Evolutionary conservation across 169 alveolate species (phyloP), one percentile per base, ranked within the genome.

Genomic region (Plasmodium inui): DNA sequence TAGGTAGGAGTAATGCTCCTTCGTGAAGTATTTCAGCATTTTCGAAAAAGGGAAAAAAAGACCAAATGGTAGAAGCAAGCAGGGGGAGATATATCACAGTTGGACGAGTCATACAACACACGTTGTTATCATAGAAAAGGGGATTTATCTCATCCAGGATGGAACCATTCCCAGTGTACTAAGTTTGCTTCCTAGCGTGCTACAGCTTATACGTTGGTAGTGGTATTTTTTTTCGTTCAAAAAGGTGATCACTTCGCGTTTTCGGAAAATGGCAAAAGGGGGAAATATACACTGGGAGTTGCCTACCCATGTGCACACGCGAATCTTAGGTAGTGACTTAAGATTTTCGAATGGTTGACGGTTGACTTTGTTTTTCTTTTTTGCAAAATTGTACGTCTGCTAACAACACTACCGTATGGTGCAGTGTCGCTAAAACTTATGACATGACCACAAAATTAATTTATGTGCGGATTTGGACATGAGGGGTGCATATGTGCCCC

Each of bases 1-100:
- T 30, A 89, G 61, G 50, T 70, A 61, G 14, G 94, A 89, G 26
- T 44, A 71, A 22, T 71, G 26, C 22, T 89, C 94, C 14, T 89
- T 89, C 76, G 71, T 79, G 39, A 89, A 89, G 19, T 89, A 81
- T 81, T 89, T 89, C 71, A 67, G 26, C 91, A 76, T 76, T n/a
- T 76, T 76, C 34, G 61, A 41, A 76, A 76, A 76, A 30, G 28
- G 30, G 26, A 2, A 4, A 76, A 74, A 76, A 67, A 67, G 37
- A 67, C 37, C 30, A 67, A 67, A 28, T 26, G 30, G 41, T 67
- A 67, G n/a, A 67, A 9, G 14, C 14, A 17, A 0, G 17, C 28
- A 5, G 19, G 37, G 76, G 37, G 32, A 55, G 0, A 67, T 22
- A 67, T 50, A 67, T 26, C n/a, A 67, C 30, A 67, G 14, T 9